Evolutionary conservation across 2,329 filamentous ascomycete species (phyloP).

Genomic region (Colletotrichum falcatum): DNA sequence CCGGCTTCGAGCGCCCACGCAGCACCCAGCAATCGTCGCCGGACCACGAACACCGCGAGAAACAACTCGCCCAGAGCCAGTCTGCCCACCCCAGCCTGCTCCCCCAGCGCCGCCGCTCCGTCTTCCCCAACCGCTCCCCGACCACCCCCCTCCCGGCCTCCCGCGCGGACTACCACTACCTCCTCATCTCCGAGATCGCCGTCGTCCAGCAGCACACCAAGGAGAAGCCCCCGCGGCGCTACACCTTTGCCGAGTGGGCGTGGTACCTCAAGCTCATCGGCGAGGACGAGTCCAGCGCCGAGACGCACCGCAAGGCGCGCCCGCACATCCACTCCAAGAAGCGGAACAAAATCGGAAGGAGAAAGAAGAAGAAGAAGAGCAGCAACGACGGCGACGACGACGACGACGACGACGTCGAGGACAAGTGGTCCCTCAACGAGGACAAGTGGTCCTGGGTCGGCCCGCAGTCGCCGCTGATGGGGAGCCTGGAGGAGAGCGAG

Average conservation of each 20-base stretch:
- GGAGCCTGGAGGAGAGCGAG: conserved; percentile 74
- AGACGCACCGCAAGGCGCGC: conserved; percentile 60
- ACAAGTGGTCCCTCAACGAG: conserved; percentile 46
- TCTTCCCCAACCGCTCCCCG: conserved; percentile 55
- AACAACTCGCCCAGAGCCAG: background rate
- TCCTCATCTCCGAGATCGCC: conserved; percentile 80
- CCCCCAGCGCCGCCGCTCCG: conserved; percentile 52
- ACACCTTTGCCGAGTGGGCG: conserved; percentile 87
- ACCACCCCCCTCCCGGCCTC: conserved; percentile 48
- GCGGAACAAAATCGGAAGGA: conserved; percentile 42
- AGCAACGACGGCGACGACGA: background rate
- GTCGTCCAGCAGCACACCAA: conserved; percentile 73
- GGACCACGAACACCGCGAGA: background rate
- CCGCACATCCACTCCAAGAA: conserved; percentile 42
- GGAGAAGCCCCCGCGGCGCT: conserved; percentile 69
- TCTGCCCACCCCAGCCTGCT: background rate
- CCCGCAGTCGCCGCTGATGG: conserved; percentile 76
- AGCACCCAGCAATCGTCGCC: background rate
- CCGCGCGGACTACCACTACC: conserved; percentile 65
- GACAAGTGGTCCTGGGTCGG: conserved; percentile 80
- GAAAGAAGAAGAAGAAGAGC: conserved; percentile 32
- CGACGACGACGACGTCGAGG: conserved; percentile 34
- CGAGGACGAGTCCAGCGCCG: conserved; percentile 67
- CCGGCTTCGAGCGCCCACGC: conserved; percentile 15
- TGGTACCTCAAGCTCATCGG: conserved; percentile 85